Percentiles rank a stretch among this genome's conserved stretches.
Conservation (phyloP, 495 filamentous ascomycete genomes). For the Penicillium turbatum region DNA sequence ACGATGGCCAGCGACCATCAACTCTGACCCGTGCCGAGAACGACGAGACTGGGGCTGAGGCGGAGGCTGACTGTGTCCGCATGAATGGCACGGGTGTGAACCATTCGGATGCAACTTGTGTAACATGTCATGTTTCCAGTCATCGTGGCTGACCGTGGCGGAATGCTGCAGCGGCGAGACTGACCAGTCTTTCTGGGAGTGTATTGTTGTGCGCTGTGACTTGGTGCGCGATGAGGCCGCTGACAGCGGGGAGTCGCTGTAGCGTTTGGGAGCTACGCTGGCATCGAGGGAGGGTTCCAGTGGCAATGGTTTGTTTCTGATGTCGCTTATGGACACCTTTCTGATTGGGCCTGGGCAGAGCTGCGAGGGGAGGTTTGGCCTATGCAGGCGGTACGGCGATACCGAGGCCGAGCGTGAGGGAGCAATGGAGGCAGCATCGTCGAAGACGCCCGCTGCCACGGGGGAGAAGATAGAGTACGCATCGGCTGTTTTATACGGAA, state of each 20-base stretch:
- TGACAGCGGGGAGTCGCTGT: constrained; percentile 4
- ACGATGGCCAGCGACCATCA: constrained; percentile 1
- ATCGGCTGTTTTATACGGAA: constrained; percentile 21
- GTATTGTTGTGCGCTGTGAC: not conserved
- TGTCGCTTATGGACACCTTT: constrained; percentile 21
- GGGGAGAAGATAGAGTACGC: constrained; percentile 38
- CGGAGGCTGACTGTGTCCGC: not conserved
- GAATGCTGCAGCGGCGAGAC: not conserved
- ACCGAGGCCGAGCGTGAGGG: constrained; percentile 2
- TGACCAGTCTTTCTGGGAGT: not conserved
- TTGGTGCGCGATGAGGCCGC: not conserved
- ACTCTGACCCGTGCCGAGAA: not conserved
- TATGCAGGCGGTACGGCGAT: not conserved
- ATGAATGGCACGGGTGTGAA: not conserved
- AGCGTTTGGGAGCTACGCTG: constrained; percentile 29
- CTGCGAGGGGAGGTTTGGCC: not conserved
- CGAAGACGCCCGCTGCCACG: constrained; percentile 40
- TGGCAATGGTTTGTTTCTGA: constrained; percentile 48
- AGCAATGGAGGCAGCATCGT: constrained; percentile 22
- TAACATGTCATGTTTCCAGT: not conserved
- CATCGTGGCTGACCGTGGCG: not conserved
- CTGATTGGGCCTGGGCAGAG: constrained; percentile 6
- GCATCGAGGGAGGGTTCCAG: constrained; percentile 35
- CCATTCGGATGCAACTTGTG: not conserved
- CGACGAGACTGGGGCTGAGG: not conserved